Evolutionary conservation across 2,329 filamentous ascomycete species (phyloP), one percentile per base, ranked within the genome.

Genomic region (Talaromyces sp.): DNA sequence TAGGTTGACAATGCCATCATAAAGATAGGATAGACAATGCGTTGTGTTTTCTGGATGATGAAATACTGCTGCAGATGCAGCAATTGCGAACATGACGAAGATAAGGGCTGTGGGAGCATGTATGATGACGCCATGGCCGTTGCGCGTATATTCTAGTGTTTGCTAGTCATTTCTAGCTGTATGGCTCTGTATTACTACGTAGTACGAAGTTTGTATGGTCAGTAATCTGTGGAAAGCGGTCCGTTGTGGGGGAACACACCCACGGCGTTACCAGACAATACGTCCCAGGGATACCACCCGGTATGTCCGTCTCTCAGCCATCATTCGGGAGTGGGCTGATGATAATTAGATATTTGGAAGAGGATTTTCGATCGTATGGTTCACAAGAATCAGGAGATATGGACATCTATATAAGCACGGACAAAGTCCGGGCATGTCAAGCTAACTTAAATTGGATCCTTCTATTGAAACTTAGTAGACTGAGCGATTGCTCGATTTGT

Each of bases 41-140:
- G 13, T 13, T 10, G 13, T 37, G 35, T 0, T 11, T 37, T 11
- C 9, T 2, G 35, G 35, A 33, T 52, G 49, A 52, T 31, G 25
- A 52, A 52, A 31, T 52, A 52, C 5, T 9, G 11, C 11, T 49
- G 45, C 45, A 49, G 45, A 49, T 27, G 22, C 10, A 19, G 43
- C 3, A 15, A 41, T 41, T 17, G 45, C 45, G 19, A 11, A 17
- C 35, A 56, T 49, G 2, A 62, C 67, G 0, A 57, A 35, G 52
- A 57, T 37, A 39, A 61, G 58, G 22, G 8, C 49, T 13, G 22
- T 35, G 17, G 10, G 8, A 13, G 13, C 3, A 39, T 64, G 62
- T 64, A 64, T 49, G 62, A 64, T 64, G 62, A 64, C 62, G 62
- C 41, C 52, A 50, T 59, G 43, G 52, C 37, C 25, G 47, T 50